Base-by-base conservation (phyloP, 1,139 yeast species). In the Magnusiomyces tetraspermus region DNA sequence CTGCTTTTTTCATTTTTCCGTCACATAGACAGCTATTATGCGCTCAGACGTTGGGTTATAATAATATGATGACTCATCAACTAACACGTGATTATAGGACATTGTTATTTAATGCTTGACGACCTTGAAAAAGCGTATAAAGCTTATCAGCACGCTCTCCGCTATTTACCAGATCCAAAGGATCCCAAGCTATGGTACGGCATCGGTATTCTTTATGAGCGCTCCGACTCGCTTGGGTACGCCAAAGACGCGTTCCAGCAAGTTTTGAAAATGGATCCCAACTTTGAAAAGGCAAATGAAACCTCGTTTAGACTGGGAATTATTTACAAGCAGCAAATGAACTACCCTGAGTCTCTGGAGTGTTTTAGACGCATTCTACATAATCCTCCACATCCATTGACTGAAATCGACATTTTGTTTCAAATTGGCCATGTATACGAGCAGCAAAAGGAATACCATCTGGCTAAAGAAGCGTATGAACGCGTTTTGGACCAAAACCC, bases 171-270 rank as follows among this genome's bases (percentile, higher is more conserved):
- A 59, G 90, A 92, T 65, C 95, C 97, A 50, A 88, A 89, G 62
- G 97, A 90, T 50, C 97, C 98, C 52, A 89, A 89, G 67, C 78
- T 90, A 61, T 92, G 98, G 97, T 97, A 92, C 68, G 98, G 98
- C 0, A 92, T 92, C 61, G 98, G 98, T 42, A 92, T 92, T 57
- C 75, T 92, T 57, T 92, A 92, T 68, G 98, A 92, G 68, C 77
- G 98, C 51, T 92, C 92, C 67, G 98, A 97, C 17, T 86, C 96
- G 8, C 74, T 90, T 61, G 97, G 90, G 69, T 92, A 90, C 63
- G 98, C 98, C 2, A 97, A 92, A 68, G 98, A 92, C 68, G 97
- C 98, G 3, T 92, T 92, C 71, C 95, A 94, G 40, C 82, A 96
- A 62, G 98, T 92, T 15, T 75, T 92, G 68, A 97, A 90, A 66